Base-by-base conservation (phyloP, 345 rosid genomes). In the Acer negundo region DNA sequence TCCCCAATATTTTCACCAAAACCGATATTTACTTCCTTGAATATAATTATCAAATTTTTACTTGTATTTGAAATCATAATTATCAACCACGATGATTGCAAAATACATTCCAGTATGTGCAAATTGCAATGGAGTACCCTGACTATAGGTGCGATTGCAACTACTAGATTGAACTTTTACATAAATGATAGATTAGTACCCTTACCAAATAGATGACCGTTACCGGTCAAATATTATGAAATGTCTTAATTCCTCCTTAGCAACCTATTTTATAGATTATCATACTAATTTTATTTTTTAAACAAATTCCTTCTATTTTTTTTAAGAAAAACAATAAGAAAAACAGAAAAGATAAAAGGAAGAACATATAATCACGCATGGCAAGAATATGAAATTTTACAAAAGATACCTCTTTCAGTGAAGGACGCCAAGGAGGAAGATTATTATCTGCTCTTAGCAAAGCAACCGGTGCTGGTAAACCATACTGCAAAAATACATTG, bases 401-500 rank as follows among this genome's bases (percentile, higher is more conserved):
- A 23, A 51, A 62, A 62, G 28, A 70, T 91, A 92, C 99, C 93
- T 94, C 99, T 83, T 87, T 88, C 49, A 96, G 72, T 64, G 91
- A 93, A 23, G 89, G 82, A 77, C 95, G 97, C 99, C 98, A 92
- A 69, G 98, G 97, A 84, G 99, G 98, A 84, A 92, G 87, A 79
- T 92, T 96, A 77, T 96, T 96, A 84, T 96, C 99, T 35, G 94
- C 95, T 81, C 98, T 86, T 80, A 92, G 82, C 79, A 96, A 87
- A 82, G 89, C 94, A 83, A 94, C 58, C 6, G 97, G 99, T 86
- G 62, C 81, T n/a, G 91, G 94, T 47, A 96, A 77, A 58, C 92
- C 97, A 90, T 92, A 96, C 98, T 96, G 87, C 91, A 89, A 75
- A 75, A 42, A 40, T 38, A 19, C 0, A 69, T 46, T 46, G 42